These are phyloP conservation scores for Apiospora marii DNA, from an alignment of 2,329 filamentous ascomycete genomes.

Conservation along the genomic window DNA sequence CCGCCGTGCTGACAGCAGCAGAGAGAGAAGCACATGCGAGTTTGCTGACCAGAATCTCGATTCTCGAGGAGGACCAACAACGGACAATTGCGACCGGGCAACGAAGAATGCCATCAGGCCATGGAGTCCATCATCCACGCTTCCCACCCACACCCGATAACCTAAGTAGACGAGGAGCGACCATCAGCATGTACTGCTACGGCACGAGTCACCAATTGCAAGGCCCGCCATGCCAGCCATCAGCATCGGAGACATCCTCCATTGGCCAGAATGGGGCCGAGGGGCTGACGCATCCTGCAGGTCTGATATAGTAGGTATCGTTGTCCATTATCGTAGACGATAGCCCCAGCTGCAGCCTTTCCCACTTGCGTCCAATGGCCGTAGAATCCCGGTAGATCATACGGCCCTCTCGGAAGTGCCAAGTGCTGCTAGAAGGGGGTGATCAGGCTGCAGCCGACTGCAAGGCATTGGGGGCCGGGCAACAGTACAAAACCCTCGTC, in stretches of 20 bases:
- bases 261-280: slow-evolving; percentile 9
- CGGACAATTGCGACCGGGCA: slow-evolving; percentile 7
- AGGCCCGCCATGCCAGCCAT: slow-evolving; percentile 11
- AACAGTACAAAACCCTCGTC: not conserved
- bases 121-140: not conserved
- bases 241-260: slow-evolving; percentile 9
- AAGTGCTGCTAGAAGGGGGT: not conserved
- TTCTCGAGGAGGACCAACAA: slow-evolving; percentile 10
- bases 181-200: slow-evolving; percentile 19
- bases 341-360: slow-evolving; percentile 11
- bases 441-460: slow-evolving; percentile 17
- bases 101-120: slow-evolving; percentile 16
- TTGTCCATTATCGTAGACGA: not conserved
- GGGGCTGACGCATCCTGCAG: slow-evolving; percentile 9
- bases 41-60: slow-evolving; percentile 6
- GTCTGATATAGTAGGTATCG: not conserved
- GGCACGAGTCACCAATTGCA: slow-evolving; percentile 1
- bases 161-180: slow-evolving; percentile 12
- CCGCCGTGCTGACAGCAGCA: slow-evolving; percentile 15
- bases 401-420: slow-evolving; percentile 4
- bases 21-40: slow-evolving; percentile 2
- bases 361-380: not conserved
- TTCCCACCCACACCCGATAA: slow-evolving; percentile 3
- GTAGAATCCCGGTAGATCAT: not conserved
- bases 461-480: slow-evolving; percentile 5